Base-by-base conservation (phyloP, 805 yeast species). In the Maudiozyma pseudohumilis region DNA sequence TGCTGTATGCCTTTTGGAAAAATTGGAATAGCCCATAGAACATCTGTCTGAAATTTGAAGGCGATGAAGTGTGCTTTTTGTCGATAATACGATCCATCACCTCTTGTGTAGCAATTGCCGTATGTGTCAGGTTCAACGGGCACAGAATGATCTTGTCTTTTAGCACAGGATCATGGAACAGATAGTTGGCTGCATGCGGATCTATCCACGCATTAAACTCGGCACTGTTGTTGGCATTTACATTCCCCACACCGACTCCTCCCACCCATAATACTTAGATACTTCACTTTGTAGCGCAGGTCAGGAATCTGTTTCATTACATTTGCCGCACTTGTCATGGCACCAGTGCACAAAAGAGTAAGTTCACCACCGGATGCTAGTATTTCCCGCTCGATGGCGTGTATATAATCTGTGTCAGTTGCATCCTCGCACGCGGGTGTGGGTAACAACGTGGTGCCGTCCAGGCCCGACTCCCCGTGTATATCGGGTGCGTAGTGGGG, bases 261-360 rank as follows among this genome's bases (percentile, higher is more conserved):
- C 94, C 94, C n/a, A 11, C 95, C 95, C 94, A 86, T 84, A 16
- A 82, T 69, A 10, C 82, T 66, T 13, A 86, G 55, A 36, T 60
- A 68, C 36, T 67, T 68, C 36, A 86, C 64, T 36, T 69, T 64
- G 2, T 55, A 31, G 39, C 61, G 68, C 12, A 73, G 48, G 16
- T 73, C 71, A 0, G 94, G 94, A 47, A 71, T 69, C 30, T 59
- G 59, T 19, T 54, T 46, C 26, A 81, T 65, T 28, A 86, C 61
- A 3, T 65, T 53, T 0, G 87, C 79, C 12, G 82, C 54, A 49
- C 85, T 80, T 4, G 95, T 86, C 47, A 81, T 60, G 0, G 94
- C 74, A 0, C 95, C 95, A 0, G 87, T 77, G 6, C 87, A 83
- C 1, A 80, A 75, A 1, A 85, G 53, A 24, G 78, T 69, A 3